These are phyloP conservation scores for Spinacia oleracea DNA, from an alignment of 179 eudicot genomes.

Conservation along the genomic window DNA sequence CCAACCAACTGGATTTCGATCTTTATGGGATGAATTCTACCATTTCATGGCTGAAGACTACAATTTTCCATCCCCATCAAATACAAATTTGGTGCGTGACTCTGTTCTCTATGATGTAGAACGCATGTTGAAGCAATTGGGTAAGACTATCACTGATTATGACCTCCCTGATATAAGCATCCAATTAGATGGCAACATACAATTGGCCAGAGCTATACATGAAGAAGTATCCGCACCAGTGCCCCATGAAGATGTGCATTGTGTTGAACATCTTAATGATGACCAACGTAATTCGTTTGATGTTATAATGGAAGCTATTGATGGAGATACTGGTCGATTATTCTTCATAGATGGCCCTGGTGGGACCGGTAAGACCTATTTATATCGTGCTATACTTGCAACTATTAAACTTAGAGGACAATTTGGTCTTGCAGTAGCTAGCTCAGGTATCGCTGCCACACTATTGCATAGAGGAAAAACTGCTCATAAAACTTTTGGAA, in stretches of 20 bases:
- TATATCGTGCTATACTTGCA: slow-evolving; percentile 10
- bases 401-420: not conserved
- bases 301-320: not conserved
- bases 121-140: not conserved
- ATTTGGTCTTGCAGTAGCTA: not conserved
- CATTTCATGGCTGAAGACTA: not conserved
- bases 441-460: slow-evolving; percentile 12
- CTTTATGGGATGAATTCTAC: slow-evolving; percentile 5
- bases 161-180: not conserved
- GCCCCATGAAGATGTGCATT: not conserved
- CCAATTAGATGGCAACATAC: not conserved
- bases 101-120: not conserved
- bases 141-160: not conserved
- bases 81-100: not conserved
- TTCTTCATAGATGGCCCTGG: no score
- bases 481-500: slow-evolving; percentile 1
- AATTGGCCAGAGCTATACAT: not conserved
- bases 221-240: not conserved
- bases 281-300: not conserved
- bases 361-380: not conserved
- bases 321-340: not conserved
- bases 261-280: not conserved
- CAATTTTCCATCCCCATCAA: not conserved
- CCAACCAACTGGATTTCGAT: not conserved
- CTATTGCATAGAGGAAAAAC: slow-evolving; percentile 15